Base-by-base conservation (phyloP, 305 asterid genomes). In the Coffea humblotiana region DNA sequence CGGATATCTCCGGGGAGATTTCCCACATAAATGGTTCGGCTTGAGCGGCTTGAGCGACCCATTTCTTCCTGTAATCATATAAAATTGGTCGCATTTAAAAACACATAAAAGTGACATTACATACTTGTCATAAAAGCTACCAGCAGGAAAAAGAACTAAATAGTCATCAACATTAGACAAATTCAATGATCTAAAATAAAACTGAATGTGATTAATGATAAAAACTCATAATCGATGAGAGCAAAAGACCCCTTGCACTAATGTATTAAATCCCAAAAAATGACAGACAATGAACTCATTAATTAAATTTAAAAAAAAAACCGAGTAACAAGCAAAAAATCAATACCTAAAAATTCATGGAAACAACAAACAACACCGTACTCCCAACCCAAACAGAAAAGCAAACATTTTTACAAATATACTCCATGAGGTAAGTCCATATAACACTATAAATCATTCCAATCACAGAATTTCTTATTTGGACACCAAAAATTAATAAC, bases 1-100 rank as follows among this genome's bases (percentile, higher is more conserved):
- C 94, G 92, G 71, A 91, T 82, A 73, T 93, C 97, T 43, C 92
- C 97, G 29, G 97, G 98, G 83, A 93, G 98, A 82, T 93, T 93
- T 15, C 98, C 97, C 25, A 91, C 96, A 81, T 92, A 93, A 70
- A 93, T 86, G 11, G 97, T 93, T 77, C 91, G 86, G 88, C 93
- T 92, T 72, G 86, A 83, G 58, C 92, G 90, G 43, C 93, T 92
- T 72, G 86, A 83, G 58, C 92, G 90, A 35, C 96, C 92, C 97
- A 93, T 93, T 49, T 80, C 65, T 83, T 71, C 86, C 91, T 82
- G 87, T 49, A 82, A 82, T 32, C 72, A 45, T 11, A 69, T 52
- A 27, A 8, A 47, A 79, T 6, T 14, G 23, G 2, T n/a, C 1
- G 6, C 32, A 63, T 63, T 25, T 2, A 25, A 3, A n/a, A 3